phyloP scores from a whole-genome alignment of 441 rosid genomes.

The Geranium incanum region DNA sequence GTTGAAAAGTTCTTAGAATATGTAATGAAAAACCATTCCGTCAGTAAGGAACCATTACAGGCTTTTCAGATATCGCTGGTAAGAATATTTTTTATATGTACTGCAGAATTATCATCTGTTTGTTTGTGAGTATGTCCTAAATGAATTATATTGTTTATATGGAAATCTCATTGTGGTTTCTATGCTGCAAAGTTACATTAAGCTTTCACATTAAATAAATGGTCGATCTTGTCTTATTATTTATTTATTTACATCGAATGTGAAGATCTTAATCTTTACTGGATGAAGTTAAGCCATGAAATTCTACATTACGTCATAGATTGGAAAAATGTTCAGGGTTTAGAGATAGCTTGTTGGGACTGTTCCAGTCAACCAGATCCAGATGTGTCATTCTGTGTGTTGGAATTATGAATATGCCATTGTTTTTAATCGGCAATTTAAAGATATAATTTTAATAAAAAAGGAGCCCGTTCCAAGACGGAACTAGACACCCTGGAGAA shows the following conservation, averaged over 20 bases:
- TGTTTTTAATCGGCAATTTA: background rate
- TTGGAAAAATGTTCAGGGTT: background rate
- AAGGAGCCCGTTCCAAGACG: too few species aligned
- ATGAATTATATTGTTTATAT: too few species aligned
- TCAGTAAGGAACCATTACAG: conserved; percentile 61
- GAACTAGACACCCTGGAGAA: too few species aligned
- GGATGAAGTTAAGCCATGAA: background rate
- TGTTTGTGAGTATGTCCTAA: too few species aligned
- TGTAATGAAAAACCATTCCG: conserved; percentile 61
- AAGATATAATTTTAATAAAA: too few species aligned
- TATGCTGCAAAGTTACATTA: background rate
- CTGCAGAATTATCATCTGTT: background rate
- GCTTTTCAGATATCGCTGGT: conserved; percentile 92
- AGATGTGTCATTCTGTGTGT: background rate
- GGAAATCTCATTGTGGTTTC: background rate
- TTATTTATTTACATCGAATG: too few species aligned
- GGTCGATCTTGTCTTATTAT: background rate
- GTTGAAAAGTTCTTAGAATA: conserved; percentile 58
- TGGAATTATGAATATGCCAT: background rate
- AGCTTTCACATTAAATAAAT: background rate
- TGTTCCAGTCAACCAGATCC: background rate
- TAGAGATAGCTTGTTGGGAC: background rate
- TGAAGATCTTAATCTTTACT: background rate
- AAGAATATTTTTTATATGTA: conserved; percentile 24
- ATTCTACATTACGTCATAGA: background rate